A percentile compares a stretch with the other conserved stretches of the same genome.
Conservation (phyloP, 169 alveolate species). For the Plasmodium gaboni region DNA sequence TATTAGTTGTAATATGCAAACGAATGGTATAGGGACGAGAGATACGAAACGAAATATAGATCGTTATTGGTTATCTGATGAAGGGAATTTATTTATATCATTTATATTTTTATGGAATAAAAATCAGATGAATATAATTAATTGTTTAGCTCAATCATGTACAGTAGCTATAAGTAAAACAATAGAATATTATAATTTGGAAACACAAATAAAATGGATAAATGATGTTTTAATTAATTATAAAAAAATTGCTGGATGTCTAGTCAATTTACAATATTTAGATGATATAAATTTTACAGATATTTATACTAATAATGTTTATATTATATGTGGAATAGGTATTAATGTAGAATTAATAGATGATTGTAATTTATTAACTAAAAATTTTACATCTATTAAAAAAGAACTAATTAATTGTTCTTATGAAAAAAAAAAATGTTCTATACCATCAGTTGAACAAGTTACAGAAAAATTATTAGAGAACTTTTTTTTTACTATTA, state of each 20-base stretch:
- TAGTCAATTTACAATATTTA: constrained; percentile 24
- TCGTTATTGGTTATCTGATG: constrained; percentile 28
- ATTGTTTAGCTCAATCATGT: constrained; percentile 17
- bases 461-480: constrained; percentile 31
- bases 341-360: constrained; percentile 37
- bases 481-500: constrained; percentile 4
- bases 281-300: not conserved
- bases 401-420: constrained; percentile 22
- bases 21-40: constrained; percentile 21
- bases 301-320: constrained; percentile 5
- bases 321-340: constrained; percentile 55
- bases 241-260: constrained; percentile 42
- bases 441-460: constrained; percentile 50
- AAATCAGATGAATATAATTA: not conserved
- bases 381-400: constrained; percentile 35
- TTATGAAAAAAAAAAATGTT: not conserved
- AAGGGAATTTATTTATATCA: constrained; percentile 44
- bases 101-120: constrained; percentile 60
- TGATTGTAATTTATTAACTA: constrained; percentile 3
- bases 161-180: constrained; percentile 59
- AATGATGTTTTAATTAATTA: constrained; percentile 33
- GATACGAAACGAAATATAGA: constrained; percentile 1
- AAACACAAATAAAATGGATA: constrained; percentile 36
- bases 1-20: constrained; percentile 32
- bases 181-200: constrained; percentile 27